A percentile compares a stretch with the other conserved stretches of the same genome.
Conservation (phyloP, 1,139 yeast genomes). For the Candida tetrigidarum region DNA sequence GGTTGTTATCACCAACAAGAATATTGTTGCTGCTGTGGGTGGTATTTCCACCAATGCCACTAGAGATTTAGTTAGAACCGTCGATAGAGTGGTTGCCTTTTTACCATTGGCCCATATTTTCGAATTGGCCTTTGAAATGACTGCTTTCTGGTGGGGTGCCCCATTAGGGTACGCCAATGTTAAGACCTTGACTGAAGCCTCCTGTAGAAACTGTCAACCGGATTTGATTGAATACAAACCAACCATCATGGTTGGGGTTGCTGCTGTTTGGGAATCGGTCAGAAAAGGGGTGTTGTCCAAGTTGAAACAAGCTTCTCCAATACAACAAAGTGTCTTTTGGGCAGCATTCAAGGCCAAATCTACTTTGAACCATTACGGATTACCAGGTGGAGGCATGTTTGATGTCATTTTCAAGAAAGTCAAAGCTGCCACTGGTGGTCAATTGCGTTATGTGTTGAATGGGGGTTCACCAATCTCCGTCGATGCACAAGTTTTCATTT, state of each 20-base stretch:
- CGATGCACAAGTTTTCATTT: slow-evolving; percentile 85
- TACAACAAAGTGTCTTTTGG: slow-evolving; percentile 89
- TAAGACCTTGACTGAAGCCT: slow-evolving; percentile 83
- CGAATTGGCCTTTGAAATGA: slow-evolving; percentile 86
- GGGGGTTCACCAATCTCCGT: slow-evolving; percentile 94
- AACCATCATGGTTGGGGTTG: slow-evolving; percentile 96
- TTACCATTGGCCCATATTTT: slow-evolving; percentile 97
- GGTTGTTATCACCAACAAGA: slow-evolving; percentile 80
- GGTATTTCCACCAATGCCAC: slow-evolving; percentile 76
- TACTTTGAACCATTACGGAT: slow-evolving; percentile 59
- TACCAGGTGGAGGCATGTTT: slow-evolving; percentile 73
- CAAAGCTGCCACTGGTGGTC: slow-evolving; percentile 95
- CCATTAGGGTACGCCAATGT: slow-evolving; percentile 90
- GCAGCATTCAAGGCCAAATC: slow-evolving; percentile 77
- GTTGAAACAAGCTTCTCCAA: slow-evolving; percentile 65
- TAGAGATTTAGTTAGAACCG: slow-evolving; percentile 50
- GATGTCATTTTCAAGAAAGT: slow-evolving; percentile 82
- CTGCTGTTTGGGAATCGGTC: slow-evolving; percentile 97
- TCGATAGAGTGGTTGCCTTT: slow-evolving; percentile 81
- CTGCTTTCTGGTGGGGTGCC: slow-evolving; percentile 88
- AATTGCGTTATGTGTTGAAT: slow-evolving; percentile 70
- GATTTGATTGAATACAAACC: slow-evolving; percentile 90
- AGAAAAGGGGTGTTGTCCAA: slow-evolving; percentile 90
- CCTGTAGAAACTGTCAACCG: slow-evolving; percentile 83
- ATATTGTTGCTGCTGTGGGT: slow-evolving; percentile 80